Evolutionary conservation across 192 early-diverging fungal genomes (phyloP).

Genomic region (Umbelopsis sp.): DNA sequence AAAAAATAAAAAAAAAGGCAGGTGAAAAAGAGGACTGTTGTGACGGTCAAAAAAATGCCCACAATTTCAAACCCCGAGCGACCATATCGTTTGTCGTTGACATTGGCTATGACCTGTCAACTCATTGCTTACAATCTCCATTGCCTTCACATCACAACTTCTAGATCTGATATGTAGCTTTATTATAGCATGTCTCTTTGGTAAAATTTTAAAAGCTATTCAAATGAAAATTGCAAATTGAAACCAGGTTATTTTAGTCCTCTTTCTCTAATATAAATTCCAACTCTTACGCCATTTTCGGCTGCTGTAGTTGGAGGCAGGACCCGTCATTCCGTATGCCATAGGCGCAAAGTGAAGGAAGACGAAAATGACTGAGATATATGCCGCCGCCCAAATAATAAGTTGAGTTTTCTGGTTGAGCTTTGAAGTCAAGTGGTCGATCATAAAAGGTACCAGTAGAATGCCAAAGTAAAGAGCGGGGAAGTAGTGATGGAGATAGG

Average conservation of each 20-base stretch:
- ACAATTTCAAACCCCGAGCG: too few species aligned
- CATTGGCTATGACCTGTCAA: too few species aligned
- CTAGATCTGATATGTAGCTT: too few species aligned
- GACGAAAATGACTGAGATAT: slow-evolving; percentile 44
- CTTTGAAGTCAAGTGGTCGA: slow-evolving; percentile 68
- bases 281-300: slow-evolving; percentile 76
- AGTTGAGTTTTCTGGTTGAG: slow-evolving; percentile 5
- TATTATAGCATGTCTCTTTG: too few species aligned
- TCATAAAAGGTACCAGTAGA: slow-evolving; percentile 70
- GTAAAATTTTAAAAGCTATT: not conserved
- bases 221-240: not conserved
- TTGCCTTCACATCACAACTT: too few species aligned
- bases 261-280: slow-evolving; percentile 66
- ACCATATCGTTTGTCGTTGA: too few species aligned
- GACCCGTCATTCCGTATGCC: slow-evolving; percentile 80
- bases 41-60: not conserved
- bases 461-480: slow-evolving; percentile 94
- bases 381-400: slow-evolving; percentile 47
- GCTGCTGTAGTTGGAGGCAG: slow-evolving; percentile 54
- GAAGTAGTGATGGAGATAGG: slow-evolving; percentile 97
- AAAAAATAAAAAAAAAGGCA: not conserved
- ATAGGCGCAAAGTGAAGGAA: slow-evolving; percentile 82
- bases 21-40: not conserved
- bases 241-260: not conserved
- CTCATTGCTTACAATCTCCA: too few species aligned